Evolutionary conservation across 108 stramenopile species (phyloP), one percentile per base, ranked within the genome.

Genomic region (Cyclotella choctawhatcheeana): DNA sequence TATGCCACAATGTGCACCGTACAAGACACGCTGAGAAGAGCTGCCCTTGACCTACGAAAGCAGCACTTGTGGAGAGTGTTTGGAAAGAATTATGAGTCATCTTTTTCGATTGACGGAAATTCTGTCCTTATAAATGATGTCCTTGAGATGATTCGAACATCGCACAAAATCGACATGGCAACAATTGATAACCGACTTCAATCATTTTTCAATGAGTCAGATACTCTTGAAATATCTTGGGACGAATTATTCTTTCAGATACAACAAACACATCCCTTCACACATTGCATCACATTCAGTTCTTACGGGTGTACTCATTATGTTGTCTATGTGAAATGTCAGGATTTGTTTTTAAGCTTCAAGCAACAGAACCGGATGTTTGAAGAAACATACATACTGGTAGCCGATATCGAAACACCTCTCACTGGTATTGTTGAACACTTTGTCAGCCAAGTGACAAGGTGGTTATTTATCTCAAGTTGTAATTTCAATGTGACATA

Each of bases 211-310:
- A 73, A 81, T 50, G 47, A 69, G 16, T 50, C 24, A 25, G 51
- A 32, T 18, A 56, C 73, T 30, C 63, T 81, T 56, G 68, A 68
- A 52, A 30, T 81, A 31, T 43, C 67, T 16, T 74, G 73, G 79
- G 63, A 30, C 54, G 33, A 58, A 40, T 62, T 71, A 3, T 64
- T 77, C 25, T 25, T 29, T 18, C 48, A 61, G 17, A 77, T 70
- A 22, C 5, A 51, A n/a, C 51, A 22, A 8, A 67, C 63, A 21
- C 18, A 53, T 61, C 45, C 54, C 58, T 77, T 77, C 53, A 33
- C 69, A 17, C 77, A 77, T 31, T 77, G 77, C 64, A 58, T 65
- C 55, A 45, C 54, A 8, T 64, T 64, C 22, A 48, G 5, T 29
- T 30, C 26, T 7, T 21, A 30, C n/a, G 44, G 21, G 17, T 25